Evolutionary conservation across 164 flowering plant species (phyloP), one percentile per base, ranked within the genome.

Genomic region (Cinnamomum chago): DNA sequence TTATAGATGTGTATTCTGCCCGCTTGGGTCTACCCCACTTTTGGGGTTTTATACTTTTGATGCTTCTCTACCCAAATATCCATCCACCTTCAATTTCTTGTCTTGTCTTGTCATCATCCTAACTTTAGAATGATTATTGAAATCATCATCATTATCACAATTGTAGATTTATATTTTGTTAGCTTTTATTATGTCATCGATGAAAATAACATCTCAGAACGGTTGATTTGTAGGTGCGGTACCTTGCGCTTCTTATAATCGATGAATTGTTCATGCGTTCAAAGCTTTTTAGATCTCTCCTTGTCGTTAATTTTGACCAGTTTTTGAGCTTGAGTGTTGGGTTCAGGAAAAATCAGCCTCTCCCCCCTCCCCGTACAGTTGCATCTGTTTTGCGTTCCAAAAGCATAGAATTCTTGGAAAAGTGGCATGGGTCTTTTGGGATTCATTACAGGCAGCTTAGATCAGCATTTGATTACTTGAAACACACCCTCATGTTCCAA

Each of bases 181-280:
- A 22, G 40, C n/a, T n/a, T 55, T 23, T 55, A 10, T 23, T 65
- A 17, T 20, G 24, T 55, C 30, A 27, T 58, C 20, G 13, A 25
- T 62, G 11, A 23, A 23, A 62, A 30, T 20, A 62, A 13, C 24
- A 58, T 60, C 62, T 33, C 52, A 23, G 35, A 27, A 15, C 50
- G 33, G 25, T 0, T 40, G 47, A 3, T 52, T 70, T 13, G 81
- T 91, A 94, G 97, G 97, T 96, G 15, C 82, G 99, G 72, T 94
- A 86, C 68, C 89, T 96, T 10, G 68, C 97, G 14, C 94, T 96
- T 80, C 87, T 92, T 58, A 88, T 96, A 82, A 85, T 94, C 62
- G 97, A 96, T 76, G 94, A 96, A 75, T 84, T 96, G 25, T 94
- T 94, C 84, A 94, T 92, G 95, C 85, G 98, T 55, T 96, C 99